These are phyloP conservation scores for Saccharomyces hybrid DNA, from an alignment of 1,139 yeast genomes.

Conservation along the genomic window DNA sequence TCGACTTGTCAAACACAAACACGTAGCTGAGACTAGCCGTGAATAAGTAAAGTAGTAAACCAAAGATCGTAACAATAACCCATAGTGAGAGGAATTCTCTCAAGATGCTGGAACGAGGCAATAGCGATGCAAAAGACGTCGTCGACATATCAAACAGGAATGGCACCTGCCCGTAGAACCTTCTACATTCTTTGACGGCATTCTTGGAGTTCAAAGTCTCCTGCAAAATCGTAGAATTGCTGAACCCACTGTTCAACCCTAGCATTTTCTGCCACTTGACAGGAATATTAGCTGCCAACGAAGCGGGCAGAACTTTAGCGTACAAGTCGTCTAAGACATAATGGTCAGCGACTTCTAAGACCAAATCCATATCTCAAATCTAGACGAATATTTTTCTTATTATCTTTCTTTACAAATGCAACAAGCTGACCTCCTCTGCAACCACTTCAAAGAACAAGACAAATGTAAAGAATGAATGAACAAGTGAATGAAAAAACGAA, in stretches of 20 bases:
- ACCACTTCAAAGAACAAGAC: neutral
- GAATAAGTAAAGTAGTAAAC: conserved; percentile 69
- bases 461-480: neutral
- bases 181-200: conserved; percentile 19
- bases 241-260: conserved; percentile 18
- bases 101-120: conserved; percentile 62
- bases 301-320: conserved; percentile 51
- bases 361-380: conserved; percentile 63
- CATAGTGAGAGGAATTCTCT: conserved; percentile 68
- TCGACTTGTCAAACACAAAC: conserved; percentile 76
- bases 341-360: conserved; percentile 70
- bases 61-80: conserved; percentile 70
- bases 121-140: conserved; percentile 52
- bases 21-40: conserved; percentile 70
- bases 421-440: neutral
- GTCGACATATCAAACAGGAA: conserved; percentile 43
- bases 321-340: conserved; percentile 64
- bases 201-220: conserved; percentile 17
- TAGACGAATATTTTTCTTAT: neutral
- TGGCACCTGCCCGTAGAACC: conserved; percentile 44
- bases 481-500: too few relatives aligned
- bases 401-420: neutral
- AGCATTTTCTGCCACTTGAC: conserved; percentile 27
- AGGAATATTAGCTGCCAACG: conserved; percentile 36
- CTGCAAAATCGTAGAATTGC: conserved; percentile 19